Percentiles rank a stretch among this genome's conserved stretches.
Conservation (phyloP, 129 eudicot genomes). For the Pittosporum tobira region DNA sequence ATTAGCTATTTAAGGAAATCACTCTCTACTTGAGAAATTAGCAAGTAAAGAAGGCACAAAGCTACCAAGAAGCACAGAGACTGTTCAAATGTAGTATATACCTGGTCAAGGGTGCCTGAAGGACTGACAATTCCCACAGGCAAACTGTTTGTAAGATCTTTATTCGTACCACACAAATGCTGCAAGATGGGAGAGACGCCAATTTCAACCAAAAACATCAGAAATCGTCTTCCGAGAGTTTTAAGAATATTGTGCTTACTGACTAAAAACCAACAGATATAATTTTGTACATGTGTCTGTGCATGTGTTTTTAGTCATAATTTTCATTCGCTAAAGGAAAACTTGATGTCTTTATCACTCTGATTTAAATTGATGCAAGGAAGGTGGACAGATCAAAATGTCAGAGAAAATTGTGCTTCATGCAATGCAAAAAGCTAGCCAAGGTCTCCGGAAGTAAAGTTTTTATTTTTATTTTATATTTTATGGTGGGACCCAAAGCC, state of each 20-base stretch:
- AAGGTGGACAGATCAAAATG: no score
- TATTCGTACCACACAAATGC: slow-evolving; percentile 19
- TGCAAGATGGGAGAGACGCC: slow-evolving; percentile 4
- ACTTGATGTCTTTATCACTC: no score
- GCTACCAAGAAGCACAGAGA: not conserved
- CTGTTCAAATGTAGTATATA: slow-evolving; percentile 1
- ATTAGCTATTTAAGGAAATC: not conserved
- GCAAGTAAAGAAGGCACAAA: not conserved
- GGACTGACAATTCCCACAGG: slow-evolving; percentile 20
- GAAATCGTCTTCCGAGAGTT: not conserved
- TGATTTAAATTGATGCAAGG: no score
- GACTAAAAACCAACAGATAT: not conserved
- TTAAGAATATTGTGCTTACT: not conserved
- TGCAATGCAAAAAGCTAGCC: no score
- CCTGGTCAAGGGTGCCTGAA: slow-evolving; percentile 33
- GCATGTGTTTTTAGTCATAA: no score
- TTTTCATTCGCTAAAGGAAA: no score
- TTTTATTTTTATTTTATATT: no score
- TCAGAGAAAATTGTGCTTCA: no score
- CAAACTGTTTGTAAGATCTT: slow-evolving; percentile 19
- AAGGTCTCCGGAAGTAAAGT: no score
- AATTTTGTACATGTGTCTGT: no score
- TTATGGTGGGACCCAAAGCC: no score
- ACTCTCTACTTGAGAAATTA: not conserved
- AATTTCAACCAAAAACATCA: not conserved